Evolutionary conservation across 1,284 basidiomycete species (phyloP), one percentile per base, ranked within the genome.

Genomic region (Somion occarium): DNA sequence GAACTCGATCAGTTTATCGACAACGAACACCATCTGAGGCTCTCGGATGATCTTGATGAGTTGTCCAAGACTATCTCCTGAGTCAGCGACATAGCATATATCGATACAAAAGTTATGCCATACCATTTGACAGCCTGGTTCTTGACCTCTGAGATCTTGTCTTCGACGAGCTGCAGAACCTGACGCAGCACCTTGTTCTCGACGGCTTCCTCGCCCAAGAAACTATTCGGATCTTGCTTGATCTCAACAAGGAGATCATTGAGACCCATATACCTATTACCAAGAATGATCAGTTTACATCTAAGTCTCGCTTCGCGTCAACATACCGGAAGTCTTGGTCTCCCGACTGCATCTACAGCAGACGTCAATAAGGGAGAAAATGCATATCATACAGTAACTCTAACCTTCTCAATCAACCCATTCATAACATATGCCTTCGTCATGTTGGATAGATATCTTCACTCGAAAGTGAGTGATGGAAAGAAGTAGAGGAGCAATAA

Each of bases 121-220:
- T 60, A 92, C 95, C 92, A 94, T 73, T 93, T 92, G 13, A 97
- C 95, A 1, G 93, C 93, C 64, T 94, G 89, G 66, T 98, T 98
- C 77, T 98, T 98, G 58, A 99, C 97, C 72, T 99, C 96, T 13
- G 92, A 93, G 61, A 97, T 98, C 70, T 86, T 86, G 72, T 99
- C 97, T 63, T 91, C 86, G 11, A 97, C 85, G 20, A 96, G 78
- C 20, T 82, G 75, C 20, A 98, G 75, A 1, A 97, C 93, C 61
- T 88, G 83, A 42, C 78, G 80, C 43, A 93, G 75, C 26, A 93
- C 82, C 61, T 87, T 90, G 64, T 76, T 83, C 73, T 98, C 95
- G 30, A 83, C 77, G 2, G 73, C 61, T 66, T 96, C 92, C 65
- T 97, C 94, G 39, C 90, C 83, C 15, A 80, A 67, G 63, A 91